Evolutionary conservation across 495 filamentous ascomycete species (phyloP).

Genomic region (Penicillium flavigenum): DNA sequence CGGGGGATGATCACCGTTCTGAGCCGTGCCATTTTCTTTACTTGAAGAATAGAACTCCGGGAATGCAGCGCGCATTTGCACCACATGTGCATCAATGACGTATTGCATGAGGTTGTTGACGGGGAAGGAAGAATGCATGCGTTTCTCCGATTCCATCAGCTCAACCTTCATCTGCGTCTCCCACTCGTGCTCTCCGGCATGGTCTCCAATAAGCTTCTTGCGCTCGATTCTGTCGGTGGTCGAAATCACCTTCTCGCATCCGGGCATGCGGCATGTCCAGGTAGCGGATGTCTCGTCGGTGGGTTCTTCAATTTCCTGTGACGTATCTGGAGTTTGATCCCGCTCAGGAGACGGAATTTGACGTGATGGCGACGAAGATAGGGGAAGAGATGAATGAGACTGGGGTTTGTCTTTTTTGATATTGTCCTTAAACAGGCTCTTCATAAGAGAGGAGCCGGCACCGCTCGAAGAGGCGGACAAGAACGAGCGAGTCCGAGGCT

Average conservation of each 20-base stretch:
- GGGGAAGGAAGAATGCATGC: conserved; percentile 39
- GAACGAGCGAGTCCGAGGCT: conserved; percentile 35
- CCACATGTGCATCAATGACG: conserved; percentile 25
- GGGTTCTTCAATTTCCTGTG: conserved; percentile 17
- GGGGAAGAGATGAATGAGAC: conserved; percentile 25
- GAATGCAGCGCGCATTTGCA: conserved; percentile 30
- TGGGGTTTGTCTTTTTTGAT: conserved; percentile 27
- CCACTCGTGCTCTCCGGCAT: conserved; percentile 65
- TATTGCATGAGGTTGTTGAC: conserved; percentile 44
- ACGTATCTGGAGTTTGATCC: conserved; percentile 36
- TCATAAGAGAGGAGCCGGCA: conserved; percentile 33
- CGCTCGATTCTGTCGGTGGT: conserved; percentile 56
- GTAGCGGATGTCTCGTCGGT: conserved; percentile 52
- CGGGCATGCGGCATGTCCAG: conserved; percentile 70
- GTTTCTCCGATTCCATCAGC: conserved; percentile 51
- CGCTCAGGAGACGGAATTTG: conserved; percentile 22
- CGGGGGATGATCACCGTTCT: background rate
- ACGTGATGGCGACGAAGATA: conserved; percentile 16
- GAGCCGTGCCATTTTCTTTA: conserved; percentile 7
- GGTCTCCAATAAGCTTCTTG: conserved; percentile 59
- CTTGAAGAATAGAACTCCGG: conserved; percentile 23
- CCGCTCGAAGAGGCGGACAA: conserved; percentile 31
- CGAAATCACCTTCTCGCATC: conserved; percentile 62
- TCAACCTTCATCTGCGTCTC: conserved; percentile 59
- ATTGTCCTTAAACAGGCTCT: conserved; percentile 39